Base-by-base conservation (phyloP, 1,284 basidiomycete species). In the Malassezia slooffiae region DNA sequence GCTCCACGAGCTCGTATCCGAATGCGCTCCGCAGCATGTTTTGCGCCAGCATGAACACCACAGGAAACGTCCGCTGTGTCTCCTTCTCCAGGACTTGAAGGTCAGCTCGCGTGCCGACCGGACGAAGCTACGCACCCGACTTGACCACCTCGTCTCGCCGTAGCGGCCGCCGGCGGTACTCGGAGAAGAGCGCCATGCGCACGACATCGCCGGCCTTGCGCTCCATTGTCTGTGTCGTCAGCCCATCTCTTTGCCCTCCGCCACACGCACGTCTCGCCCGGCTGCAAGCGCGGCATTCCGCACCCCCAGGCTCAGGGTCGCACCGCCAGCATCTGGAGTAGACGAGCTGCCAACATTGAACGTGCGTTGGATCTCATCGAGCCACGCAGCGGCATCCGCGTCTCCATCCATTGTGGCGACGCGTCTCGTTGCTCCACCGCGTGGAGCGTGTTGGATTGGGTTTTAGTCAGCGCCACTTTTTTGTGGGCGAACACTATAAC, bases 1-100 rank as follows among this genome's bases (percentile, higher is more conserved):
- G 21, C 43, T 58, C 56, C 10, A 56, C 56, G 8, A 60, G 36
- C 40, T 60, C 57, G 13, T 42, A 46, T 8, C 42, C 54, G 34
- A 60, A 60, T 2, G 56, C 49, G 9, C n/a, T 33, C 6, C 49
- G 37, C 11, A 60, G 44, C 7, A 41, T 44, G 21, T 42, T 21
- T 21, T 56, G 52, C 4, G 54, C 50, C 7, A 22, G 16, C 8
- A 44, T 34, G 17, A 58, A 48, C 2, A 60, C 41, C 13, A 54
- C 31, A n/a, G 54, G 53, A 24, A 58, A 56, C 10, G 42, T 44
- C 11, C 53, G 50, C 12, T 36, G 23, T 1, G 41, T 42, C 7
- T 53, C 42, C 21, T 52, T 56, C 10, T 46, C 44, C 16, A 58
- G 37, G 13, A 50, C 47, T 48, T 32, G 6, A 24, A 24, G 19